Conservation (phyloP, 495 filamentous ascomycete species). For the Astrothelium macrocarpum region DNA sequence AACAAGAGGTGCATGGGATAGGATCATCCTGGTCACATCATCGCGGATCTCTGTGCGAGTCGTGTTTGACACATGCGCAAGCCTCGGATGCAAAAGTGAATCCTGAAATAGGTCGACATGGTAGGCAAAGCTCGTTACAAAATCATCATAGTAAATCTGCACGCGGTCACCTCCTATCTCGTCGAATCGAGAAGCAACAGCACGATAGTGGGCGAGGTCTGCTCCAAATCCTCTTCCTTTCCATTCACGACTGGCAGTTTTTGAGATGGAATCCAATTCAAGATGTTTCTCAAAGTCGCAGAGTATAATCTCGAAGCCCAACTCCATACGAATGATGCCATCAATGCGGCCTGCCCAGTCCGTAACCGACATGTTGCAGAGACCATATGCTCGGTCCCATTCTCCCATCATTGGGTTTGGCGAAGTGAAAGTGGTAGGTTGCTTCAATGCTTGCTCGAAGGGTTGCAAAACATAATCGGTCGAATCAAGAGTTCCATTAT, state of each 20-base stretch:
- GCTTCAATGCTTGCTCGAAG: no score
- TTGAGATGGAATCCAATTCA: constrained; percentile 10
- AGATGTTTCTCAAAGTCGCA: constrained; percentile 43
- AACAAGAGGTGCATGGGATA: constrained; percentile 18
- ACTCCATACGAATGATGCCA: constrained; percentile 57
- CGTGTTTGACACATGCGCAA: constrained; percentile 30
- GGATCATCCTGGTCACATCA: constrained; percentile 36
- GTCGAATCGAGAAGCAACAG: constrained; percentile 47
- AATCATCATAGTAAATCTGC: constrained; percentile 48
- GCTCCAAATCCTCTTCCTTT: not conserved
- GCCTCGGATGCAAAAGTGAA: constrained; percentile 37
- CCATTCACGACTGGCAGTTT: not conserved
- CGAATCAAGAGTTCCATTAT: constrained; percentile 51
- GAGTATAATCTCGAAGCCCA: constrained; percentile 61
- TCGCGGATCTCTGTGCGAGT: constrained; percentile 36
- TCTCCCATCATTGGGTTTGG: constrained; percentile 33
- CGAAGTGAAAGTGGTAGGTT: constrained; percentile 11
- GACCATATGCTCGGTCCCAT: constrained; percentile 33
- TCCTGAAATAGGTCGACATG: constrained; percentile 42
- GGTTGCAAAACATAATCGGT: constrained; percentile 43
- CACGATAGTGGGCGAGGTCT: constrained; percentile 14
- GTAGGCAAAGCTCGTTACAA: constrained; percentile 51
- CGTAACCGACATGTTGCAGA: constrained; percentile 41
- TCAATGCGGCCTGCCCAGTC: constrained; percentile 45
- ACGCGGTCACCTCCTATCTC: constrained; percentile 48